Percentiles rank a stretch among this genome's conserved stretches.
phyloP scores from a whole-genome alignment of 2,329 filamentous ascomycete genomes.

The Aspergillus luchuensis region DNA sequence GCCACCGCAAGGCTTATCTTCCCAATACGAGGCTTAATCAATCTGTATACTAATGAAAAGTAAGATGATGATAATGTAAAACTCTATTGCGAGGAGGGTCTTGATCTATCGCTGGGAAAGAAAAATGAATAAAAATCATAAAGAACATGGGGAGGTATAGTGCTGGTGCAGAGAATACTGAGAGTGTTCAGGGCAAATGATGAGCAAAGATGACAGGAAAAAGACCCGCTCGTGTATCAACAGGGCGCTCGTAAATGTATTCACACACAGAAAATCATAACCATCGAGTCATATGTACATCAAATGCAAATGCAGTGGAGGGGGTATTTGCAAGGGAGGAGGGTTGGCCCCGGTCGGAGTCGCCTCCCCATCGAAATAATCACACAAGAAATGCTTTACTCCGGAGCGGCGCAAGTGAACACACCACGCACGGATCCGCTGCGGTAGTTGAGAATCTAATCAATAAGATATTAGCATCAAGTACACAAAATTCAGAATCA shows the following conservation, averaged over 20 bases:
- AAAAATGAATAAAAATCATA: too few species aligned
- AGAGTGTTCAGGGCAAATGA: too few species aligned
- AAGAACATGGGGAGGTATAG: too few species aligned
- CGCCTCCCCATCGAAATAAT: neutral
- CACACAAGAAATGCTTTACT: neutral
- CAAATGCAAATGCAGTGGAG: neutral
- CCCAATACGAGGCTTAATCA: neutral
- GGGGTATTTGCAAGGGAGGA: neutral
- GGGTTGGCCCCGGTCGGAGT: too few species aligned
- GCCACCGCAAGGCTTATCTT: neutral
- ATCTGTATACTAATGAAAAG: too few species aligned
- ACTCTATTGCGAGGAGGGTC: neutral
- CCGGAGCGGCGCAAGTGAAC: slow-evolving; percentile 1
- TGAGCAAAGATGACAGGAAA: neutral
- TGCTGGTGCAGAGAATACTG: too few species aligned
- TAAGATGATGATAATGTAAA: neutral
- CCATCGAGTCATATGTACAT: neutral
- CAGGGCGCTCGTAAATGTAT: neutral
- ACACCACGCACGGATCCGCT: neutral
- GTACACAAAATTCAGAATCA: neutral
- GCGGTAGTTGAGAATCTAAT: slow-evolving; percentile 1
- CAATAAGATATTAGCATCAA: neutral
- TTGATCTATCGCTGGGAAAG: too few species aligned
- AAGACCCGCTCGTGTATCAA: neutral
- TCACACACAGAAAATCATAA: neutral